phyloP scores from a whole-genome alignment of 495 filamentous ascomycete genomes.

The Penicillium subrubescens region DNA sequence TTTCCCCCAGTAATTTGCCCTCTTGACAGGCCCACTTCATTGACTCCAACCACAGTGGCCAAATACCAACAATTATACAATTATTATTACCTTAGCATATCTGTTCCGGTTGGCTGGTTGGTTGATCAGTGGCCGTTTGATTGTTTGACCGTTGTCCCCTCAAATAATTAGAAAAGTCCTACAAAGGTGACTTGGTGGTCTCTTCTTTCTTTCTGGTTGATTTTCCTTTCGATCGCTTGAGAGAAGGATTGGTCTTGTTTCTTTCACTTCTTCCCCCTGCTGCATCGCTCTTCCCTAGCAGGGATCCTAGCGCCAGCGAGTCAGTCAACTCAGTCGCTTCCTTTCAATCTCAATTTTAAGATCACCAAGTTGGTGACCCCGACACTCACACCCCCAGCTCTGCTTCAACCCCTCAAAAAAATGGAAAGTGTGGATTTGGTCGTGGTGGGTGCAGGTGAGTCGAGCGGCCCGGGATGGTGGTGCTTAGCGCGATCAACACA shows the following conservation, averaged over 20 bases:
- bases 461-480: background rate
- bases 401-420: background rate
- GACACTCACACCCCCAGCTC: background rate
- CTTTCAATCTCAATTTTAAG: background rate
- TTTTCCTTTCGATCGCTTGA: background rate
- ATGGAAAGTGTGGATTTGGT: conserved; percentile 38
- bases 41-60: background rate
- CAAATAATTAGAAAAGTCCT: background rate
- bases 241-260: background rate
- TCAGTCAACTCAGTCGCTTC: background rate
- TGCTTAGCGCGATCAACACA: background rate
- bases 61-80: background rate
- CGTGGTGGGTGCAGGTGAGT: conserved; percentile 50
- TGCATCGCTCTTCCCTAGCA: background rate
- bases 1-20: background rate
- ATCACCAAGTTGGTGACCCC: background rate
- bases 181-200: background rate
- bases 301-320: background rate
- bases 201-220: background rate
- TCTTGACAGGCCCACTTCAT: background rate
- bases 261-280: background rate
- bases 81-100: background rate
- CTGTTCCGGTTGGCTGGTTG: background rate
- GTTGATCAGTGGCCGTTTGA: background rate
- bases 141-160: background rate